Conservation (phyloP, 2,329 filamentous ascomycete genomes). For the Pseudomassariella vexata region DNA sequence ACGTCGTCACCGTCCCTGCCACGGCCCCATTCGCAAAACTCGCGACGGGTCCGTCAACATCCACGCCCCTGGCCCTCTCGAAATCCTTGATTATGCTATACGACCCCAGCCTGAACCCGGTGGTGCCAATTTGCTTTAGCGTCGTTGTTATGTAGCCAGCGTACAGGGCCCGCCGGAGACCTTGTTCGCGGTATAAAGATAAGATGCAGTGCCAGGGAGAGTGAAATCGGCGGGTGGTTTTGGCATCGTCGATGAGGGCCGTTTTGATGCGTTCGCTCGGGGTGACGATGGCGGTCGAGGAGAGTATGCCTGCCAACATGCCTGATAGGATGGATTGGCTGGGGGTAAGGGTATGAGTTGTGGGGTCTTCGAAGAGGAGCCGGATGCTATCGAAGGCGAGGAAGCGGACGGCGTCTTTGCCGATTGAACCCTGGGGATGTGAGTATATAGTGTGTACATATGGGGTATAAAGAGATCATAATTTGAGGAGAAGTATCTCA, state of each 20-base stretch:
- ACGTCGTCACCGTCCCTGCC: slow-evolving; percentile 31
- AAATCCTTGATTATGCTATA: slow-evolving; percentile 59
- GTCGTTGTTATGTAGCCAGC: slow-evolving; percentile 55
- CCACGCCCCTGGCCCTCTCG: slow-evolving; percentile 15
- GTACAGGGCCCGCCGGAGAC: slow-evolving; percentile 47
- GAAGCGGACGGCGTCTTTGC: slow-evolving; percentile 59
- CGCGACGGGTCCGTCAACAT: slow-evolving; percentile 23
- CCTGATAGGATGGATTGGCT: slow-evolving; percentile 49
- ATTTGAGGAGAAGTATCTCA: no score
- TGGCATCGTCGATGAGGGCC: slow-evolving; percentile 55
- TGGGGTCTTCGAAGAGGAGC: slow-evolving; percentile 40
- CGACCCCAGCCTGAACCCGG: slow-evolving; percentile 55
- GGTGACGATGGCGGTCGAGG: slow-evolving; percentile 52
- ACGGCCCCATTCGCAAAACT: slow-evolving; percentile 35
- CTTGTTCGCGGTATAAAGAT: slow-evolving; percentile 44
- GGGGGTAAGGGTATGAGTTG: slow-evolving; percentile 48
- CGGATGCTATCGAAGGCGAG: slow-evolving; percentile 59
- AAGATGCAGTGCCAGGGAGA: slow-evolving; percentile 44
- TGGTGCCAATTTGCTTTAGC: slow-evolving; percentile 56
- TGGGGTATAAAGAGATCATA: no score
- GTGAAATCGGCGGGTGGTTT: slow-evolving; percentile 31
- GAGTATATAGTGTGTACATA: no score
- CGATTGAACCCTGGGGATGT: slow-evolving; percentile 51
- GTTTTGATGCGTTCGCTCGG: slow-evolving; percentile 61
- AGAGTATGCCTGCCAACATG: slow-evolving; percentile 53